Evolutionary conservation across 257 asterid genomes (phyloP), one percentile per base, ranked within the genome.

Genomic region (Asclepias syriaca): DNA sequence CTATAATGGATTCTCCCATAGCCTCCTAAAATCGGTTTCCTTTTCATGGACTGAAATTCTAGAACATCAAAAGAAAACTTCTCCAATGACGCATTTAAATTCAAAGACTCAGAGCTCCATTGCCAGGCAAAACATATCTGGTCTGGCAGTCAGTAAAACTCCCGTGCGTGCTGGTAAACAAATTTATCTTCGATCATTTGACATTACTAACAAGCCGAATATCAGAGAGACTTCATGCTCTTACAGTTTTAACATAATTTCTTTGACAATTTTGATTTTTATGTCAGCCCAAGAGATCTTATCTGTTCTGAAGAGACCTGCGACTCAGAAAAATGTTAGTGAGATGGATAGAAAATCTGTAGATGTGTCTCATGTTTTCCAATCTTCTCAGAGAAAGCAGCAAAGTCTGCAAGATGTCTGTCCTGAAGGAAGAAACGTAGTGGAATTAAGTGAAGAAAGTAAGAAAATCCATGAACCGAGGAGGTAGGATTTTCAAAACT

Each of bases 161-260:
- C 91, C 95, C 49, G 68, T 78, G 75, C 91, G 96, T 70, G 87
- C 96, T 80, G 96, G 97, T 89, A 87, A 83, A 86, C 69, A 75
- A 64, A 21, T 64, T 21, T 16, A 37, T 2, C 24, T 63, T 37
- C 15, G 7, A 10, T 19, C 50, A 21, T 64, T 64, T 64, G 67
- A 39, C 49, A 64, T 64, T 64, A 64, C 19, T 16, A 37, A 34
- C 50, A 61, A 32, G 10, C n/a, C 18, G 15, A 34, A 22, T 5
- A 37, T 8, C 24, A 8, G 49, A 24, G 50, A 32, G 50, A 32
- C 37, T 8, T 64, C 43, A 19, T 5, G 29, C 61, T 15, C 8
- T 19, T 51, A 29, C 13, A 22, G 15, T 50, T n/a, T 16, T 58
- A 3, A 6, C 43, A 58, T 59, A 2, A 40, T 71, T 72, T 59